phyloP scores from a whole-genome alignment of 148 eudicot species.

The Polygonum maritimum region DNA sequence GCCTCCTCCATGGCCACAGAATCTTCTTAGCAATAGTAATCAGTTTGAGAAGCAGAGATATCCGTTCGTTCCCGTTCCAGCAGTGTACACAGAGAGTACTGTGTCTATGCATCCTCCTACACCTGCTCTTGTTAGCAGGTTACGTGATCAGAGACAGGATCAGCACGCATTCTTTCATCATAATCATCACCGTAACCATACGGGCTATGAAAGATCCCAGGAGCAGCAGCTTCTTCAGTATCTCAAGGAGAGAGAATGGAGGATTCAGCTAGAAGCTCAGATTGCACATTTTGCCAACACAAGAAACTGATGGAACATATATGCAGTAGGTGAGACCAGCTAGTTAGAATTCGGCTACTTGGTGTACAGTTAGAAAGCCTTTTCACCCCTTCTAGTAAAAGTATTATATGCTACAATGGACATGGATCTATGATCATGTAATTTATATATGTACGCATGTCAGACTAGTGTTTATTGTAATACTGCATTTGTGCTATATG shows the following conservation, averaged over 20 bases:
- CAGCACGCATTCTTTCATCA: conserved; percentile 17
- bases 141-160: conserved; percentile 33
- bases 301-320: background rate
- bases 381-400: background rate
- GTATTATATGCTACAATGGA: background rate
- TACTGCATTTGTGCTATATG: background rate
- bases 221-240: conserved; percentile 51
- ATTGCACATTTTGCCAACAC: background rate
- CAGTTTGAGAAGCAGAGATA: background rate
- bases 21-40: conserved; percentile 30
- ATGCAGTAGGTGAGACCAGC: background rate
- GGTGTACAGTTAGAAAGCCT: background rate
- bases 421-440: background rate
- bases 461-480: background rate
- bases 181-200: background rate
- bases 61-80: conserved; percentile 10
- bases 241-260: conserved; percentile 77
- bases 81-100: conserved; percentile 27
- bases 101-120: conserved; percentile 20
- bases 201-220: conserved; percentile 18
- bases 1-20: conserved; percentile 38
- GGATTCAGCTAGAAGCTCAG: conserved; percentile 40
- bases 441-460: background rate
- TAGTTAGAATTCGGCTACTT: background rate
- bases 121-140: conserved; percentile 38